Conservation (phyloP, 2,329 filamentous ascomycete genomes). For the Biscogniauxia mediterranea region DNA sequence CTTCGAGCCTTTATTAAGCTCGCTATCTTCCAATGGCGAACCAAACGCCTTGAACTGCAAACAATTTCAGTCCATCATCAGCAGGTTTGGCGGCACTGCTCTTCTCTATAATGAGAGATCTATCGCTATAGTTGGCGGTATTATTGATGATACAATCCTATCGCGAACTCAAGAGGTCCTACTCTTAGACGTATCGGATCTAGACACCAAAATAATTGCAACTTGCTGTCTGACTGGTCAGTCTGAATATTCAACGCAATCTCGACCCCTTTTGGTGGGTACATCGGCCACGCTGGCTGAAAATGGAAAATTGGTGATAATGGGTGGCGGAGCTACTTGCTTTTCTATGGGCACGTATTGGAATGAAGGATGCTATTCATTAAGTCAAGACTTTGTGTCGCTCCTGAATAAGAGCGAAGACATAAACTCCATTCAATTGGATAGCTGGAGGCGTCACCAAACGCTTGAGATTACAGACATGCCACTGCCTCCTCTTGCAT, state of each 20-base stretch:
- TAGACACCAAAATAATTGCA: conserved; percentile 27
- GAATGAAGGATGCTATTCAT: conserved; percentile 55
- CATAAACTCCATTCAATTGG: neutral
- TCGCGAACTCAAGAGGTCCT: conserved; percentile 51
- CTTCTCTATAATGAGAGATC: conserved; percentile 27
- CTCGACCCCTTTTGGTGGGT: conserved; percentile 69
- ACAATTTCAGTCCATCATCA: conserved; percentile 16
- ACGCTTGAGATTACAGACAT: conserved; percentile 21
- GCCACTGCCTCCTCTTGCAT: neutral
- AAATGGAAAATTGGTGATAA: conserved; percentile 54
- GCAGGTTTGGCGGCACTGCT: conserved; percentile 44
- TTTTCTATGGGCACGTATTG: conserved; percentile 89
- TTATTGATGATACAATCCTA: conserved; percentile 42
- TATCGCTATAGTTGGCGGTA: conserved; percentile 43
- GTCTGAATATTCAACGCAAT: conserved; percentile 1
- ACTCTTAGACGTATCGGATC: conserved; percentile 35
- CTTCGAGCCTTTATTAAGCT: conserved; percentile 22
- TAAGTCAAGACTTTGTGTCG: conserved; percentile 6
- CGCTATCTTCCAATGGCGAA: neutral
- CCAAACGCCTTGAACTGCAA: neutral
- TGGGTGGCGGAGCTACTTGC: conserved; percentile 82
- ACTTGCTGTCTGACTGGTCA: conserved; percentile 7
- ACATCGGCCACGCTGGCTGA: conserved; percentile 52
- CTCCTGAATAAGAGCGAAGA: neutral
- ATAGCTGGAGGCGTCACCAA: conserved; percentile 17